These are phyloP conservation scores for Venturia pyrina DNA, from an alignment of 2,329 filamentous ascomycete genomes.

Conservation along the genomic window DNA sequence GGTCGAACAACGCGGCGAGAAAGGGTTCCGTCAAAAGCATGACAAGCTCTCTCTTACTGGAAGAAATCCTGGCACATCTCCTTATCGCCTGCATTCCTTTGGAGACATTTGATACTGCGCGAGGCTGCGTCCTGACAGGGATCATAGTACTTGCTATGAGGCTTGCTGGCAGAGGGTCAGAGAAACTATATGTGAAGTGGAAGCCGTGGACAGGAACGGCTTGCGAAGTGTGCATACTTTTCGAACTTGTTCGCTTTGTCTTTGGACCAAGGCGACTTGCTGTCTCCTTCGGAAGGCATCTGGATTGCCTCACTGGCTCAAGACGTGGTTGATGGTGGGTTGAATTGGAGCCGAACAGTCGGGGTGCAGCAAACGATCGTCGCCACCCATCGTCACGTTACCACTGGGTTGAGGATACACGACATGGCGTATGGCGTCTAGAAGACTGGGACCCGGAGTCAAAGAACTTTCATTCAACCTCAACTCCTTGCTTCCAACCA, in stretches of 20 bases:
- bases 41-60: conserved; percentile 57
- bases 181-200: neutral
- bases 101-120: conserved; percentile 76
- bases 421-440: neutral
- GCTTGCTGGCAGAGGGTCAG: conserved; percentile 52
- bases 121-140: conserved; percentile 89
- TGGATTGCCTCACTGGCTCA: neutral
- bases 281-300: neutral
- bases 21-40: neutral
- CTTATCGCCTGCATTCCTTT: conserved; percentile 77
- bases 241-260: conserved; percentile 12
- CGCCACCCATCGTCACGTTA: neutral
- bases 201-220: neutral
- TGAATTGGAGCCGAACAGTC: neutral
- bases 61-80: conserved; percentile 94
- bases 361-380: neutral
- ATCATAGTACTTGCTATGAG: conserved; percentile 81
- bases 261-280: conserved; percentile 12
- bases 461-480: neutral
- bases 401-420: neutral
- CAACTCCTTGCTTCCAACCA: neutral
- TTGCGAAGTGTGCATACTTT: conserved; percentile 6
- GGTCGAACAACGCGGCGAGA: neutral
- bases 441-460: neutral
- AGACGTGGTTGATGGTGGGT: neutral